Conservation (phyloP, 1,139 yeast genomes). For the Wickerhamomyces sp. region DNA sequence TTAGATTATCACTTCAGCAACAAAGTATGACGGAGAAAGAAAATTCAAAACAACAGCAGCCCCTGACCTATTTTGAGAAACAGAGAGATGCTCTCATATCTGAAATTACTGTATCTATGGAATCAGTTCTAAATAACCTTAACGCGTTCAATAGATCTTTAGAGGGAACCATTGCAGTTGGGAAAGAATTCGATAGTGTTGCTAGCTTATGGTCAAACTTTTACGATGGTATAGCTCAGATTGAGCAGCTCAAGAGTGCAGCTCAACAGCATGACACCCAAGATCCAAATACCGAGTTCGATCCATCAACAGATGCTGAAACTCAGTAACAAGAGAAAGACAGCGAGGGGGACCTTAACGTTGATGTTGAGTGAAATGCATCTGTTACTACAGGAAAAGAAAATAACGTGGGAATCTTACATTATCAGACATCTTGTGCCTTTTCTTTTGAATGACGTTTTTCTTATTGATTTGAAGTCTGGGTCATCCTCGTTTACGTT, state of each 20-base stretch:
- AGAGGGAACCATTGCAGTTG: slow-evolving; percentile 47
- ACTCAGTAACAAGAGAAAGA: background rate
- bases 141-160: slow-evolving; percentile 46
- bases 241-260: slow-evolving; percentile 13
- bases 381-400: background rate
- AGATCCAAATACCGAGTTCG: background rate
- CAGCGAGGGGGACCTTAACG: background rate
- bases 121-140: slow-evolving; percentile 42
- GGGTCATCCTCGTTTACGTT: background rate
- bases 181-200: slow-evolving; percentile 49
- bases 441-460: slow-evolving; percentile 5
- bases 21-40: background rate
- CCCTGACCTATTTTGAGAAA: slow-evolving; percentile 33
- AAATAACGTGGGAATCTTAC: background rate
- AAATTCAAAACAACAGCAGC: slow-evolving; percentile 1
- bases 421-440: slow-evolving; percentile 2
- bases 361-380: background rate
- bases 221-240: slow-evolving; percentile 35
- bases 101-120: slow-evolving; percentile 41
- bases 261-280: background rate
- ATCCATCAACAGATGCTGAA: background rate
- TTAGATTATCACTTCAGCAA: too few species aligned
- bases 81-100: slow-evolving; percentile 38
- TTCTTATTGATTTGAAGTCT: slow-evolving; percentile 1
- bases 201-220: slow-evolving; percentile 46